Percentiles rank a stretch among this genome's conserved stretches.
Evolutionary conservation across 2,329 filamentous ascomycete species (phyloP).

Genomic region (Exophiala bonariae): DNA sequence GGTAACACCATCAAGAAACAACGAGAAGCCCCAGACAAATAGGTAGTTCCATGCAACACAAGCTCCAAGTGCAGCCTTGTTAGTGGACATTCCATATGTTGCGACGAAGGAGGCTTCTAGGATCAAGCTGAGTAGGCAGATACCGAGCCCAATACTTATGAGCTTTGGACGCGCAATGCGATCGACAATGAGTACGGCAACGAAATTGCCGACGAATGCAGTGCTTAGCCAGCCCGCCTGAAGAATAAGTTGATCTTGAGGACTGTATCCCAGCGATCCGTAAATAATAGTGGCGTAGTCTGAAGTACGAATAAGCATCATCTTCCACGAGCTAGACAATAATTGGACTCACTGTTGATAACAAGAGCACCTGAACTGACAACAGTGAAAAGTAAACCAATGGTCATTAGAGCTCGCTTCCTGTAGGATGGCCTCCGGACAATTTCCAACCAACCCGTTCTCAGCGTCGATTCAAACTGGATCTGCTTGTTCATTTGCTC

Average conservation of each 20-base stretch:
- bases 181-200: constrained; percentile 6
- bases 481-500: constrained; percentile 2
- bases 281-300: constrained; percentile 46
- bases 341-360: constrained; percentile 34
- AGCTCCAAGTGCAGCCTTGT: not conserved
- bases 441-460: constrained; percentile 2
- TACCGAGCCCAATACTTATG: constrained; percentile 1
- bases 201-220: not conserved
- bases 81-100: not conserved
- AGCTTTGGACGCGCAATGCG: constrained; percentile 1
- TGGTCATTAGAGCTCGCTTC: constrained; percentile 6
- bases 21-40: constrained; percentile 1
- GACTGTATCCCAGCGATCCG: constrained; percentile 44
- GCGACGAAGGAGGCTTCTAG: not conserved
- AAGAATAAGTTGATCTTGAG: constrained; percentile 13
- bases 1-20: constrained; percentile 3
- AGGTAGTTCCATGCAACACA: constrained; percentile 62
- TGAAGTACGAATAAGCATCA: not conserved
- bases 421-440: constrained; percentile 7
- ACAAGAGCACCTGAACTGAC: constrained; percentile 45
- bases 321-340: not conserved
- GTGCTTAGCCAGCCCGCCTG: constrained; percentile 2
- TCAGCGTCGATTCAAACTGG: constrained; percentile 2
- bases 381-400: constrained; percentile 1
- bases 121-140: not conserved